Conservation (phyloP, 2,329 filamentous ascomycete genomes). For the Botryosphaeria agaves region DNA sequence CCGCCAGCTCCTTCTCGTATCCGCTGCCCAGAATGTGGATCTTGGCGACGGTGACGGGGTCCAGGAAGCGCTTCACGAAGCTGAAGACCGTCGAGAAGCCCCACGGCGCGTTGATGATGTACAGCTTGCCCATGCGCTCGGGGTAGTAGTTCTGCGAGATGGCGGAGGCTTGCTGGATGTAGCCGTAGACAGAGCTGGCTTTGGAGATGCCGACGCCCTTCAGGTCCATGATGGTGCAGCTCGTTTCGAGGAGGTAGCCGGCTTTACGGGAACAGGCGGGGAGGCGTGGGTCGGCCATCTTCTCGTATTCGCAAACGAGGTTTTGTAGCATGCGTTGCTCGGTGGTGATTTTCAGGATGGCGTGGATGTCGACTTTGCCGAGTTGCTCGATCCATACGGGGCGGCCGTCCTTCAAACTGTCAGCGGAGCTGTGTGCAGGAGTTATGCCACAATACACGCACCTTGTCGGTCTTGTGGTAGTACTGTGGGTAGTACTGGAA, state of each 20-base stretch:
- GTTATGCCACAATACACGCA: constrained; percentile 12
- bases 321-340: constrained; percentile 91
- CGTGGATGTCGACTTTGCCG: constrained; percentile 76
- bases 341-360: constrained; percentile 86
- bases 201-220: constrained; percentile 81
- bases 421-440: neutral
- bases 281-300: constrained; percentile 78
- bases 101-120: constrained; percentile 96
- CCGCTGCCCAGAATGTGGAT: constrained; percentile 73
- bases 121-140: constrained; percentile 87
- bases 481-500: constrained; percentile 94
- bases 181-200: constrained; percentile 70
- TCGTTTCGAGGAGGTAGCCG: constrained; percentile 83
- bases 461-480: constrained; percentile 92
- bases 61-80: constrained; percentile 83
- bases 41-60: constrained; percentile 92
- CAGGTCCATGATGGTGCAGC: constrained; percentile 96
- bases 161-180: constrained; percentile 67
- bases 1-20: constrained; percentile 72
- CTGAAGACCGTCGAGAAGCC: constrained; percentile 76
- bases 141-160: constrained; percentile 99
- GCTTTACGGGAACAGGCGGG: constrained; percentile 90
- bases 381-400: constrained; percentile 95
- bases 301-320: constrained; percentile 95
- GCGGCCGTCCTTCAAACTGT: constrained; percentile 90